A percentile compares a stretch with the other conserved stretches of the same genome.
phyloP scores from a whole-genome alignment of 2,329 filamentous ascomycete species.

The Botrytis porri region DNA sequence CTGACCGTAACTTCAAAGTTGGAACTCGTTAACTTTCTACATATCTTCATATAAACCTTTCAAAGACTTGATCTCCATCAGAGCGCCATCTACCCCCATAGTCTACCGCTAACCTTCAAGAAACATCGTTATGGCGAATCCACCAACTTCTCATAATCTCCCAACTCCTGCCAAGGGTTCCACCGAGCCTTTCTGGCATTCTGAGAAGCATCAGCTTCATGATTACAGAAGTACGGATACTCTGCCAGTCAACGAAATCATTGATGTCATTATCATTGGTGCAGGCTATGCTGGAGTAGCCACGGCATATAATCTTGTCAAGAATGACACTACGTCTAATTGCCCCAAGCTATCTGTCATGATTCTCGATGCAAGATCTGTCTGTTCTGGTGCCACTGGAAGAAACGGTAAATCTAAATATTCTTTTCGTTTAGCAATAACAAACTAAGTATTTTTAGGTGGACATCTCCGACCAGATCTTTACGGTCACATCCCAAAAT shows the following conservation, averaged over 20 bases:
- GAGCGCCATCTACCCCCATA: not conserved
- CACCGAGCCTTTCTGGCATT: conserved; percentile 22
- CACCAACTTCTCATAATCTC: not conserved
- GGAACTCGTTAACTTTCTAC: not conserved
- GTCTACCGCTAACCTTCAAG: no score
- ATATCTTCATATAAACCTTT: not conserved
- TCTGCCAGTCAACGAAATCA: conserved; percentile 16
- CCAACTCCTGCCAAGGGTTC: not conserved
- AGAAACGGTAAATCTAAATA: conserved; percentile 45
- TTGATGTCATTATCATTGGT: conserved; percentile 29
- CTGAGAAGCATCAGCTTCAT: conserved; percentile 20
- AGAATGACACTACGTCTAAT: conserved; percentile 41
- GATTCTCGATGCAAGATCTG: conserved; percentile 74
- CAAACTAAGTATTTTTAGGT: not conserved
- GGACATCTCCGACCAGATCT: conserved; percentile 15
- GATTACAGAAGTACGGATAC: conserved; percentile 24
- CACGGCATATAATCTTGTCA: conserved; percentile 35
- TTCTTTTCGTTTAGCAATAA: not conserved
- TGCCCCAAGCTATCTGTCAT: conserved; percentile 47
- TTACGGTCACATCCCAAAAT: conserved; percentile 18
- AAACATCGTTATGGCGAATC: not conserved
- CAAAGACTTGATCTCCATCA: no score
- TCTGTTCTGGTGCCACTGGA: conserved; percentile 76
- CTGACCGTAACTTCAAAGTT: not conserved
- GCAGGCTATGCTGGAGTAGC: conserved; percentile 25